Base-by-base conservation (phyloP, 1,139 yeast genomes). In the Blastobotrys raffinosifermentans region DNA sequence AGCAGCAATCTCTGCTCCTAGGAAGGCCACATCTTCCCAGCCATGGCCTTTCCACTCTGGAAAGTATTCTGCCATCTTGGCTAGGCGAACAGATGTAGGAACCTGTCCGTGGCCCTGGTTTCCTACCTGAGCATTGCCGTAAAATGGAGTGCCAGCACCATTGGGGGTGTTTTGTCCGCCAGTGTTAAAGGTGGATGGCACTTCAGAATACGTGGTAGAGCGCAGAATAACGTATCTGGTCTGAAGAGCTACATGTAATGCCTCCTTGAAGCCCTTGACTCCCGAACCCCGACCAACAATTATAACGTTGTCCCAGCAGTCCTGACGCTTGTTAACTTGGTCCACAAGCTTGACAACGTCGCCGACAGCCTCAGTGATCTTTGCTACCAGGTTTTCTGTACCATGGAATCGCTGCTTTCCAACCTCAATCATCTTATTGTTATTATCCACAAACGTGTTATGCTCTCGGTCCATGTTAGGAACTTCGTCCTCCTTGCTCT, bases 361-460 rank as follows among this genome's bases (percentile, higher is more conserved):
- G 41, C 76, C 77, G 3, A 84, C 72, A 5, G 73, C 72, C 23
- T 63, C 64, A 2, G 82, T 70, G 16, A 89, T 67, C 18, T 59
- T 53, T 4, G 64, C 67, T 29, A 89, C 69, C 37, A 91, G 67
- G 22, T 62, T 66, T 34, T 72, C 75, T 21, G 82, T 66, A 1
- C 96, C 96, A 54, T 75, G 80, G 61, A 91, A 91, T 49, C 98
- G 70, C 60, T 87, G 95, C 45, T 79, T 82, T 4, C 97, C 97
- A 7, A 91, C 77, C 17, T 66, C 66, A 13, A 83, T 55, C 38
- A 65, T 65, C 35, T 72, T 67, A 1, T 82, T 80, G 8, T 72
- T 58, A 8, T 63, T 61, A 57, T 82, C 94, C 20, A 67, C 58
- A 55, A 87, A 89, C 6, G 66, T 60, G 57, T 86, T 89, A 19